A percentile compares a stretch with the other conserved stretches of the same genome.
Conservation (phyloP, 371 early-diverging fungal genomes). For the Mucor sp. region DNA sequence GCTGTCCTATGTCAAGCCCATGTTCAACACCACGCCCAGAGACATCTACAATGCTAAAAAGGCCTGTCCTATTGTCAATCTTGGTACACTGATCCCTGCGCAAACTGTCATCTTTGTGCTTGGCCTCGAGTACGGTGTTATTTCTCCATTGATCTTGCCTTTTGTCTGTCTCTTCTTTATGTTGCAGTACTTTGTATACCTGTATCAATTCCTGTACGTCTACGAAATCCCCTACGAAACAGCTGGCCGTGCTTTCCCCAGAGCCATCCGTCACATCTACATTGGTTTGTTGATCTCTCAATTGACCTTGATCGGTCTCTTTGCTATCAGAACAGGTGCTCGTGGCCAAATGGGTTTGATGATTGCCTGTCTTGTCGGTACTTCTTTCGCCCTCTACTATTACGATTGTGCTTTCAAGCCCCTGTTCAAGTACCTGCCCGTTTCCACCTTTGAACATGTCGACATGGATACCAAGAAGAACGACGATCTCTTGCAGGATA, state of each 20-base stretch:
- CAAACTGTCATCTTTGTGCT: conserved; percentile 73
- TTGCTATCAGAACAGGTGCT: conserved; percentile 55
- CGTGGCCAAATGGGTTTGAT: conserved; percentile 56
- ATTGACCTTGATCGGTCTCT: conserved; percentile 69
- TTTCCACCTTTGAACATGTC: conserved; percentile 21
- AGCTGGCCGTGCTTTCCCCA: conserved; percentile 73
- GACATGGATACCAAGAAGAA: neutral
- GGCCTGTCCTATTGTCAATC: conserved; percentile 41
- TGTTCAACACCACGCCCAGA: conserved; percentile 80
- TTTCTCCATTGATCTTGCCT: conserved; percentile 81
- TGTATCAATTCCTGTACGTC: conserved; percentile 80
- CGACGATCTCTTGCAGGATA: neutral
- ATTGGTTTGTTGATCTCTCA: conserved; percentile 72
- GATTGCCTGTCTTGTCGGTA: conserved; percentile 53
- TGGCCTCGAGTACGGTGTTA: conserved; percentile 73
- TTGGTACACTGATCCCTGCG: conserved; percentile 56
- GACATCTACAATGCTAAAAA: conserved; percentile 58
- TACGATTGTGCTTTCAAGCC: conserved; percentile 69
- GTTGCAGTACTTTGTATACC: conserved; percentile 74
- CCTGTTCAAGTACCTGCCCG: conserved; percentile 66
- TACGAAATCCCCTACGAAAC: conserved; percentile 63
- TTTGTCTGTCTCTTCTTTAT: conserved; percentile 77
- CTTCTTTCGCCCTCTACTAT: conserved; percentile 50
- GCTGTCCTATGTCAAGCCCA: conserved; percentile 61
- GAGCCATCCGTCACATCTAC: conserved; percentile 68